These are phyloP conservation scores for Clathrospora elynae DNA, from an alignment of 2,329 filamentous ascomycete genomes.

Conservation along the genomic window DNA sequence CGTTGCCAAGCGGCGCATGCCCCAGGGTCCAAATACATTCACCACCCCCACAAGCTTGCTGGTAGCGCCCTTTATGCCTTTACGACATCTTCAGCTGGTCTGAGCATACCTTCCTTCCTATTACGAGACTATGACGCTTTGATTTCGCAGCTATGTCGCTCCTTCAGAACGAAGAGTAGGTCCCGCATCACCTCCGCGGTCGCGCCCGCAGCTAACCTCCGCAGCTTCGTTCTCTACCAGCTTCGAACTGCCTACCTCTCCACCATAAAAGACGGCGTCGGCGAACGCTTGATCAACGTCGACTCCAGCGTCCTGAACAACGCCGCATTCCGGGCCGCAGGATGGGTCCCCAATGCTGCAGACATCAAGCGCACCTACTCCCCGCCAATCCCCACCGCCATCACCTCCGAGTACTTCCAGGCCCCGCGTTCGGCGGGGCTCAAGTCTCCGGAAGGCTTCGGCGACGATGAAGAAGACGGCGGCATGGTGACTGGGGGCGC, in stretches of 20 bases:
- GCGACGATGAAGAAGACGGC: slow-evolving; percentile 73
- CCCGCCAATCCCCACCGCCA: slow-evolving; percentile 80
- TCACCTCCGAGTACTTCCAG: slow-evolving; percentile 85
- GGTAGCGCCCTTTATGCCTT: slow-evolving; percentile 12
- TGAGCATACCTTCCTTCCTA: slow-evolving; percentile 23
- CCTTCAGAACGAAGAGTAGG: slow-evolving; percentile 54
- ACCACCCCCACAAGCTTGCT: slow-evolving; percentile 12
- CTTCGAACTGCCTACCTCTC: slow-evolving; percentile 79
- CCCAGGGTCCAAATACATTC: slow-evolving; percentile 23
- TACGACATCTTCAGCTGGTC: slow-evolving; percentile 41
- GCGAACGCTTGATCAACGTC: slow-evolving; percentile 80
- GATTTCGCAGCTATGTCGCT: slow-evolving; percentile 47
- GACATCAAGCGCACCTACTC: slow-evolving; percentile 84
- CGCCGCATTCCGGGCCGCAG: slow-evolving; percentile 79
- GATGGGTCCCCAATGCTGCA: slow-evolving; percentile 75
- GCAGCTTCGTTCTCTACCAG: slow-evolving; percentile 79
- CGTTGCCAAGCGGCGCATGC: slow-evolving; percentile 21
- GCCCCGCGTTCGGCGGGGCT: slow-evolving; percentile 65
- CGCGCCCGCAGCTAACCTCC: slow-evolving; percentile 2
- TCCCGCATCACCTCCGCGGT: slow-evolving; percentile 11
- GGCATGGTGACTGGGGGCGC: slow-evolving; percentile 71
- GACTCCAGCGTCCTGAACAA: slow-evolving; percentile 80
- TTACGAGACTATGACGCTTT: slow-evolving; percentile 24
- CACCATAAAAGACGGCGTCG: slow-evolving; percentile 80
- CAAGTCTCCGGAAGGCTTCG: slow-evolving; percentile 59